Evolutionary conservation across 495 filamentous ascomycete genomes (phyloP).

Genomic region (Penicillium turbatum): DNA sequence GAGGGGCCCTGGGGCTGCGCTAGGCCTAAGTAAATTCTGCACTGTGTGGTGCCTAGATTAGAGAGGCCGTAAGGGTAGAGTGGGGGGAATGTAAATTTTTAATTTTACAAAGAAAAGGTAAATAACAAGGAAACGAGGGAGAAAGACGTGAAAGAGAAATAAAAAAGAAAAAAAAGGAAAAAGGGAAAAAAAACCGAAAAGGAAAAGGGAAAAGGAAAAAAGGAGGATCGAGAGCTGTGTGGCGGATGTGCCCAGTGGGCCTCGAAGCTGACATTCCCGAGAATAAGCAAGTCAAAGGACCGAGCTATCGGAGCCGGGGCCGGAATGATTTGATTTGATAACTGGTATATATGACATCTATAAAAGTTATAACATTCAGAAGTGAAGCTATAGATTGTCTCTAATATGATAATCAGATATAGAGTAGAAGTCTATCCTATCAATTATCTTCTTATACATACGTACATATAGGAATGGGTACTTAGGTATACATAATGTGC

Average conservation of each 20-base stretch:
- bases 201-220: slow-evolving; percentile 5
- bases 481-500: too few species aligned
- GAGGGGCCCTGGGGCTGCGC: slow-evolving; percentile 2
- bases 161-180: slow-evolving; percentile 8
- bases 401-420: neutral
- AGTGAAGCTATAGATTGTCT: too few species aligned
- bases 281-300: neutral
- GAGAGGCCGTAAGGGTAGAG: neutral
- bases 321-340: too few species aligned
- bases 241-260: slow-evolving; percentile 14
- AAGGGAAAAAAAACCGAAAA: slow-evolving; percentile 9
- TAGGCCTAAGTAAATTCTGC: slow-evolving; percentile 2
- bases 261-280: slow-evolving; percentile 8
- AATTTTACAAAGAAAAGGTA: slow-evolving; percentile 13
- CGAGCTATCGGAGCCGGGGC: neutral
- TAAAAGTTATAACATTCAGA: too few species aligned
- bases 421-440: too few species aligned
- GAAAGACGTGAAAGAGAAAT: slow-evolving; percentile 13
- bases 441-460: too few species aligned
- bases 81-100: slow-evolving; percentile 10
- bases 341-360: too few species aligned
- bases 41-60: neutral
- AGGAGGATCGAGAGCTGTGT: neutral
- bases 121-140: slow-evolving; percentile 8
- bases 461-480: too few species aligned